These are phyloP conservation scores for Aschersonia sp. DNA, from an alignment of 2,329 filamentous ascomycete species.

Conservation along the genomic window DNA sequence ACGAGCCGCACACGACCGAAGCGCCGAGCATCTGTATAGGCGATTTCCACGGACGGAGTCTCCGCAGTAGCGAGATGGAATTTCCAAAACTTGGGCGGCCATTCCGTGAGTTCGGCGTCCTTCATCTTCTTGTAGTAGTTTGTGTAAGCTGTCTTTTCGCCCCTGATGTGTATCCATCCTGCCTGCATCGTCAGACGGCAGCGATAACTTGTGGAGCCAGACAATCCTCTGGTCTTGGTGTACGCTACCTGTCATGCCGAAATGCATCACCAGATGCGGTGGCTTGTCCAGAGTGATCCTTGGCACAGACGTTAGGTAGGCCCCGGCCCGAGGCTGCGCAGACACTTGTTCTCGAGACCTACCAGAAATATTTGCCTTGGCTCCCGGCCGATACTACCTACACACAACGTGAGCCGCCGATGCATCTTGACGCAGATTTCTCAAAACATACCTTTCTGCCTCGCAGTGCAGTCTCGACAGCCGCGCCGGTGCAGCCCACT, in stretches of 20 bases:
- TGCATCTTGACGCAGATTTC: background rate
- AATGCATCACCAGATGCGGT: slow-evolving; percentile 81
- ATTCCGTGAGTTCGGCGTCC: slow-evolving; percentile 42
- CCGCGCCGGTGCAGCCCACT: slow-evolving; percentile 62
- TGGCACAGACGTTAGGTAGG: slow-evolving; percentile 10
- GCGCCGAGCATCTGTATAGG: slow-evolving; percentile 73
- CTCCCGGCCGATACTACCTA: slow-evolving; percentile 53
- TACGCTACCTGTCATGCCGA: slow-evolving; percentile 50
- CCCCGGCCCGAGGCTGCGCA: background rate
- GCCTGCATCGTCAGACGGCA: background rate
- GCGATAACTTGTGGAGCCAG: background rate
- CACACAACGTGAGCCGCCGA: background rate
- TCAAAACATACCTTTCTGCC: slow-evolving; percentile 45
- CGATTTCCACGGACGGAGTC: slow-evolving; percentile 40
- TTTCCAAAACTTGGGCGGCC: slow-evolving; percentile 87
- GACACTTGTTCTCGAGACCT: slow-evolving; percentile 6
- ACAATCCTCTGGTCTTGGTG: slow-evolving; percentile 1
- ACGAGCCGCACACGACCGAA: slow-evolving; percentile 70
- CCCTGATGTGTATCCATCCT: slow-evolving; percentile 79
- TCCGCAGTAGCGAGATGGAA: slow-evolving; percentile 58
- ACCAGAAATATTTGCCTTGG: slow-evolving; percentile 97
- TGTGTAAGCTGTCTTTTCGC: slow-evolving; percentile 62
- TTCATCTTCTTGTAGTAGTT: slow-evolving; percentile 66
- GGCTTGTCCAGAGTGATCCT: slow-evolving; percentile 48
- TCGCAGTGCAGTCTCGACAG: slow-evolving; percentile 57